Evolutionary conservation across 371 early-diverging fungal species (phyloP), one percentile per base, ranked within the genome.

Genomic region (Quaeritorhiza haematococci): DNA sequence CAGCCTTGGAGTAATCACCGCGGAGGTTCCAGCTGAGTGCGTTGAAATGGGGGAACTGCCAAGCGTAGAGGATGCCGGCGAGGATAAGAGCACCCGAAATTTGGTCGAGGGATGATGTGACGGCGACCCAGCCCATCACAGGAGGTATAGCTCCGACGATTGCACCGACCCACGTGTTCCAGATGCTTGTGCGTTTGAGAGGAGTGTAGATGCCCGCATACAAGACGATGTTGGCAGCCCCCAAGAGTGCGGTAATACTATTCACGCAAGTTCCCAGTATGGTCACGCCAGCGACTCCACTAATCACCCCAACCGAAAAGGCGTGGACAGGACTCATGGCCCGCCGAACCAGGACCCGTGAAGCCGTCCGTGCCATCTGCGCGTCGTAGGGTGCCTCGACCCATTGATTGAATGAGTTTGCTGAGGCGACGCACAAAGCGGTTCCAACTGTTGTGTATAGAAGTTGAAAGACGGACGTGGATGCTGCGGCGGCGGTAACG

Each of bases 11-110:
- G 72, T 98, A 98, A 65, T 98, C 96, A 0, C 86, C 84, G 8
- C 96, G 75, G 48, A 98, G 71, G 56, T 90, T 92, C 89, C 92
- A 94, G 19, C 89, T 80, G 29, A 98, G 68, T 1, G 96, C 76
- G 71, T 96, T 96, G 66, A 98, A 98, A 63, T 98, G 98, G 21
- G 98, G 98, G 70, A 97, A 98, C 71, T 97, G 97, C 97, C 98
- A 97, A 0, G 92, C 90, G 67, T 87, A 97, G 41, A 98, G 71
- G 0, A 92, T 61, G 1, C 73, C 83, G 29, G 83, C 95, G 34
- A 97, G 66, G 0, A 92, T 63, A 84, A 84, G 88, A 1, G 90
- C 89, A 44, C 89, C 93, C 15, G 63, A 30, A n/a, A n/a, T n/a
- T 3, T 82, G 75, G 38, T 88, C 93, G 21, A 96, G 57, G 1